A percentile compares a stretch with the other conserved stretches of the same genome.
Conservation (phyloP, 371 early-diverging fungal genomes). For the Gilbertella persicaria region DNA sequence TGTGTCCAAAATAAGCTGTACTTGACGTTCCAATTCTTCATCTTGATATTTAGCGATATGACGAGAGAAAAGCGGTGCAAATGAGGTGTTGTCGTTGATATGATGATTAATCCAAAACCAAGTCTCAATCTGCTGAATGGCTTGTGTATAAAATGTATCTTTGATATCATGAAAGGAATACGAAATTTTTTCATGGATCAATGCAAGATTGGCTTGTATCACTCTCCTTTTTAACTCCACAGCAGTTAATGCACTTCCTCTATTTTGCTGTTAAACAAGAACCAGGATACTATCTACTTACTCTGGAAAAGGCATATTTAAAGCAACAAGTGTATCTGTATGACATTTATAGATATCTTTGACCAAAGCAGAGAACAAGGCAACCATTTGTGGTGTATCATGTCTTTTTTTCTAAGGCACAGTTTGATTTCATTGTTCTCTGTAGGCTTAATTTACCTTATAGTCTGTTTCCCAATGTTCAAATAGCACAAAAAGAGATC, state of each 20-base stretch:
- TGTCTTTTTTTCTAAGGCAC: conserved; percentile 20
- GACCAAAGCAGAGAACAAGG: conserved; percentile 5
- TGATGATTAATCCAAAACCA: neutral
- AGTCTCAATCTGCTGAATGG: conserved; percentile 3
- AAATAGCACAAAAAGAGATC: conserved; percentile 7
- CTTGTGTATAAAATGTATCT: conserved; percentile 3
- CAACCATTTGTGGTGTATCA: conserved; percentile 1
- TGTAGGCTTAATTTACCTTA: no score
- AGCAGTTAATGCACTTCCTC: conserved; percentile 15
- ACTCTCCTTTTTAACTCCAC: conserved; percentile 12
- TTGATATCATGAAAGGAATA: conserved; percentile 2
- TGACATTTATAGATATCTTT: conserved; percentile 13
- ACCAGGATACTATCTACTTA: neutral
- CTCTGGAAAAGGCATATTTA: conserved; percentile 15
- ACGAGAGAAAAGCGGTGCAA: conserved; percentile 8
- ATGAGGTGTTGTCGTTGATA: neutral
- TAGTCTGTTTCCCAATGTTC: conserved; percentile 16
- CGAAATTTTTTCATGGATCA: conserved; percentile 12
- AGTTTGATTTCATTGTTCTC: no score
- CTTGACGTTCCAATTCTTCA: conserved; percentile 5
- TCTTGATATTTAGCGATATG: conserved; percentile 6
- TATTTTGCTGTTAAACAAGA: neutral
- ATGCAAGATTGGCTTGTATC: conserved; percentile 3
- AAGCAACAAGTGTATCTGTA: conserved; percentile 7
- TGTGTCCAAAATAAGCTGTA: conserved; percentile 11